A percentile compares a stretch with the other conserved stretches of the same genome.
Evolutionary conservation across 2,329 filamentous ascomycete species (phyloP).

Genomic region (Aspergillus sp.): DNA sequence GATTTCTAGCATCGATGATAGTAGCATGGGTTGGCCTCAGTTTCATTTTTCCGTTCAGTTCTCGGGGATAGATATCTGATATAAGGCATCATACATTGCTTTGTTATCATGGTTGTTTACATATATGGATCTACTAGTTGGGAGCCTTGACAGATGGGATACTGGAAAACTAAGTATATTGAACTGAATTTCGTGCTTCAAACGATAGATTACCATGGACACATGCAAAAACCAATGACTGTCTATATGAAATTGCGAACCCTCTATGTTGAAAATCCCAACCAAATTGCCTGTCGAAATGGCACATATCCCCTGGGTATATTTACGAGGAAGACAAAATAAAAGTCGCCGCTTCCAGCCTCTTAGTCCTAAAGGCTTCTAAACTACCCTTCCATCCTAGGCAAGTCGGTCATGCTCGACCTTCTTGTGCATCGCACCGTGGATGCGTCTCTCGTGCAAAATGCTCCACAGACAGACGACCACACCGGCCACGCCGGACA

Average conservation of each 20-base stretch:
- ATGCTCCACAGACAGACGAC: constrained; percentile 64
- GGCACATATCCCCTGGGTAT: neutral
- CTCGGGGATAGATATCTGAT: no score
- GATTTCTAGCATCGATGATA: no score
- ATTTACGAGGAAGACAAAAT: neutral
- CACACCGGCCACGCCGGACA: constrained; percentile 69
- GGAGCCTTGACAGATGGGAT: no score
- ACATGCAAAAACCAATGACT: neutral
- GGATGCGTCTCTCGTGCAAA: constrained; percentile 40
- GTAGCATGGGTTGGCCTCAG: no score
- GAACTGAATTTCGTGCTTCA: no score
- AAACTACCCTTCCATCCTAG: constrained; percentile 14
- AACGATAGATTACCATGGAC: no score
- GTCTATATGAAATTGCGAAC: neutral
- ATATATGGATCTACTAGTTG: no score
- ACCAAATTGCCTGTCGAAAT: neutral
- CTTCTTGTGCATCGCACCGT: constrained; percentile 30
- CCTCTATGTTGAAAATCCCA: neutral
- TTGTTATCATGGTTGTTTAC: no score
- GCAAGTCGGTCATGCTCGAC: constrained; percentile 37
- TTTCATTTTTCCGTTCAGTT: no score
- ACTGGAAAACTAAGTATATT: no score
- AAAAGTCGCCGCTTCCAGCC: neutral
- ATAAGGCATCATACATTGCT: no score
- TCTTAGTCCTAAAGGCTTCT: neutral